These are phyloP conservation scores for Paxillus rubicundulus DNA, from an alignment of 768 basidiomycete genomes.

Conservation along the genomic window DNA sequence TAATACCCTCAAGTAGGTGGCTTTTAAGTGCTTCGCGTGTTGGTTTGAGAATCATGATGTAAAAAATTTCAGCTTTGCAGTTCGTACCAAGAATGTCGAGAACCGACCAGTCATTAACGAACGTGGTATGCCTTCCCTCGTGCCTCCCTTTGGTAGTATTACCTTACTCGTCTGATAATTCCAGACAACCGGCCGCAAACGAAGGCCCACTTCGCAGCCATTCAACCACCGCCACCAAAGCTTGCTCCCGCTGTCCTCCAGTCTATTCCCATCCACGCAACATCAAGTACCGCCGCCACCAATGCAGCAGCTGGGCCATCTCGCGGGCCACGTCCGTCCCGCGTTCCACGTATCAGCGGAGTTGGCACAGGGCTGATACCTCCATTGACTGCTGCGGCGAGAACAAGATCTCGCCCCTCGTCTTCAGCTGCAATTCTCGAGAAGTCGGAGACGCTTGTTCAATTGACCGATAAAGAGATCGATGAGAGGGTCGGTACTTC, in stretches of 20 bases:
- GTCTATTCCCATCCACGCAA: slow-evolving; percentile 33
- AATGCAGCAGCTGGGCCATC: slow-evolving; percentile 13
- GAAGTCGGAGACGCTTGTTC: slow-evolving; percentile 16
- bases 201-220: slow-evolving; percentile 66
- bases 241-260: slow-evolving; percentile 48
- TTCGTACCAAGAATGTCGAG: slow-evolving; percentile 82
- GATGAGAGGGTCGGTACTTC: slow-evolving; percentile 59
- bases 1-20: slow-evolving; percentile 81
- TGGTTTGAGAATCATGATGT: background rate
- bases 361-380: slow-evolving; percentile 27
- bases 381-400: slow-evolving; percentile 14
- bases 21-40: background rate
- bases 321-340: slow-evolving; percentile 30
- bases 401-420: slow-evolving; percentile 17
- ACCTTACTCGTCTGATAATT: background rate
- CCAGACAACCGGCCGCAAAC: slow-evolving; percentile 57
- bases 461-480: slow-evolving; percentile 66
- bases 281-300: slow-evolving; percentile 6
- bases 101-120: slow-evolving; percentile 80
- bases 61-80: slow-evolving; percentile 70
- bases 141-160: background rate
- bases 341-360: slow-evolving; percentile 31
- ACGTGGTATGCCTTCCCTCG: slow-evolving; percentile 46
- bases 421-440: slow-evolving; percentile 11
- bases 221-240: slow-evolving; percentile 43